A percentile compares a stretch with the other conserved stretches of the same genome.
phyloP scores from a whole-genome alignment of 306 rosid species.

The Glycine soja region DNA sequence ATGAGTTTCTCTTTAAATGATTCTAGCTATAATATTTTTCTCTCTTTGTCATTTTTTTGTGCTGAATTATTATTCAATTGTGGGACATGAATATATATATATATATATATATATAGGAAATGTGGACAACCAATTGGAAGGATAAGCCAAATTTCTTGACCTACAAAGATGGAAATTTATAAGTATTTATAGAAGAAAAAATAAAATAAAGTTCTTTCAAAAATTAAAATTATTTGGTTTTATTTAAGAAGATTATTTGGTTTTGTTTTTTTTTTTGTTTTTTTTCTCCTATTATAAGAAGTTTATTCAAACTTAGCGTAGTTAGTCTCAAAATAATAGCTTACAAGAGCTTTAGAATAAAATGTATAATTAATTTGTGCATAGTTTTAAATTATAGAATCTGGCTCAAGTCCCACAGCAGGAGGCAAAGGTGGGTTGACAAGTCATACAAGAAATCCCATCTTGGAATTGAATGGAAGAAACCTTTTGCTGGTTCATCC shows the following conservation, averaged over 20 bases:
- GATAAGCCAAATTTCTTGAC: constrained; percentile 6
- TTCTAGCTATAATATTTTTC: not conserved
- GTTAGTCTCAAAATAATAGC: too few relatives aligned
- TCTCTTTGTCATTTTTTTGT: not conserved
- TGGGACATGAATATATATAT: constrained; percentile 5
- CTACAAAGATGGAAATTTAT: not conserved
- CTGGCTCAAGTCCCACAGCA: constrained; percentile 78
- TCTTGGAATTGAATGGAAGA: constrained; percentile 91
- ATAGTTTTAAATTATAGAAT: too few relatives aligned
- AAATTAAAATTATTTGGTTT: too few relatives aligned
- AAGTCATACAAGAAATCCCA: constrained; percentile 80
- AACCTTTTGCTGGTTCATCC: constrained; percentile 89
- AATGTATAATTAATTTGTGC: too few relatives aligned
- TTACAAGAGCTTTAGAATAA: too few relatives aligned
- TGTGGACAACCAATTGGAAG: not conserved
- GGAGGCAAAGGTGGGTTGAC: constrained; percentile 82
- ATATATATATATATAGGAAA: not conserved
- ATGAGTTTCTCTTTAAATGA: not conserved
- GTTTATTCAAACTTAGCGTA: too few relatives aligned
- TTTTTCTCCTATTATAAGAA: too few relatives aligned
- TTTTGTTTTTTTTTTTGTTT: too few relatives aligned
- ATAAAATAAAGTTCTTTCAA: too few relatives aligned
- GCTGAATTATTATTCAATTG: not conserved
- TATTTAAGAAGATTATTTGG: too few relatives aligned
- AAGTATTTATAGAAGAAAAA: too few relatives aligned